Base-by-base conservation (phyloP, 805 yeast species). In the Ogataea haglerorum region DNA sequence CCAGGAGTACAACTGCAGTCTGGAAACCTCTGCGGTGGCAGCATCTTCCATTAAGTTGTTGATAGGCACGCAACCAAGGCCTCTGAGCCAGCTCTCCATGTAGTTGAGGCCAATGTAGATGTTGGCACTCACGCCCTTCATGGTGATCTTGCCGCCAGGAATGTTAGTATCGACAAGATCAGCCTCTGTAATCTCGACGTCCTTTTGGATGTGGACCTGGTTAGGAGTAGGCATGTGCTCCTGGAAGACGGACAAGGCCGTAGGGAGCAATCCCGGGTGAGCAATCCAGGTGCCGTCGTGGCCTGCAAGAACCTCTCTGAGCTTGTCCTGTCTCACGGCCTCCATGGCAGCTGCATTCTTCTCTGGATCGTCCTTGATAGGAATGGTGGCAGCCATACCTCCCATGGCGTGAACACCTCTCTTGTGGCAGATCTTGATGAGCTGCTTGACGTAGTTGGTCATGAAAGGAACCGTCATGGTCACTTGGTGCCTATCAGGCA, bases 271-370 rank as follows among this genome's bases (percentile, higher is more conserved):
- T 15, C 89, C 90, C 13, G 95, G 95, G 57, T 85, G 93, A 12
- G 91, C 91, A 58, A 85, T 85, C 95, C 95, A 85, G 44, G 91
- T 82, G 37, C 93, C 89, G 68, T 85, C 95, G 65, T 86, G 88
- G 35, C 93, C 93, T 40, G 84, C 82, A 36, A 70, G 64, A 34
- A 83, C 84, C 65, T 85, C 95, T 53, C 93, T 70, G 50, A 81
- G 72, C 65, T 85, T 85, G 64, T 85, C 95, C 60, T 72, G 76
- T 49, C 76, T 73, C 39, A 85, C 93, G 51, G 82, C 82, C 35
- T 73, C 78, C 80, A 85, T 75, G 8, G 90, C 91, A 35, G 68
- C 65, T 34, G 69, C 69, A 65, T 85, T 84, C 47, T 79, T 76
- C 45, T 68, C 75, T 24, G 72, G 68, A 56, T 85, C 89, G 49